phyloP scores from a whole-genome alignment of 1,139 yeast species.

The Diutina mesorugosa region DNA sequence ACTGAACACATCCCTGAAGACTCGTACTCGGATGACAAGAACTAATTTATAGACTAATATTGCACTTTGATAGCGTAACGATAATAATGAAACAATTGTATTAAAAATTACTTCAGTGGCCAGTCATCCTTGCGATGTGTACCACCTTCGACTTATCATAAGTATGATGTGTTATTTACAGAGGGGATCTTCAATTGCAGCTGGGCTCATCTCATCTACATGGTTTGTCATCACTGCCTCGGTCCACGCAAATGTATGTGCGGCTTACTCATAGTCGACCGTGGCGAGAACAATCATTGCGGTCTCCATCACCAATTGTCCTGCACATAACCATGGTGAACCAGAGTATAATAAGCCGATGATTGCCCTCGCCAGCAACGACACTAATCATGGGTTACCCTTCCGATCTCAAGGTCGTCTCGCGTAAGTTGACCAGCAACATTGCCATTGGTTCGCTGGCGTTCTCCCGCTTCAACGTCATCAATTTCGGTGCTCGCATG shows the following conservation, averaged over 20 bases:
- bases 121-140: background rate
- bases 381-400: slow-evolving; percentile 18
- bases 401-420: slow-evolving; percentile 20
- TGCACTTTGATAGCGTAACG: background rate
- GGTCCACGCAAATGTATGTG: background rate
- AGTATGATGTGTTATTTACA: too few relatives aligned
- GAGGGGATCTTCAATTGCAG: too few relatives aligned
- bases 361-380: background rate
- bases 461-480: slow-evolving; percentile 24
- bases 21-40: slow-evolving; percentile 1
- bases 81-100: background rate
- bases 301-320: background rate
- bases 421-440: slow-evolving; percentile 31
- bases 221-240: background rate
- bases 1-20: slow-evolving; percentile 3
- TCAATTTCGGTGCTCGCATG: slow-evolving; percentile 53
- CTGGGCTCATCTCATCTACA: background rate
- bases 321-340: background rate
- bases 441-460: slow-evolving; percentile 37
- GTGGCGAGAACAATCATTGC: background rate
- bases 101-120: background rate
- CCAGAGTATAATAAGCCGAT: background rate
- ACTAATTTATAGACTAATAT: background rate
- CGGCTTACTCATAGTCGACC: background rate
- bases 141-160: background rate